These are phyloP conservation scores for Magnusiomyces suaveolens DNA, from an alignment of 1,139 yeast species.

Conservation along the genomic window DNA sequence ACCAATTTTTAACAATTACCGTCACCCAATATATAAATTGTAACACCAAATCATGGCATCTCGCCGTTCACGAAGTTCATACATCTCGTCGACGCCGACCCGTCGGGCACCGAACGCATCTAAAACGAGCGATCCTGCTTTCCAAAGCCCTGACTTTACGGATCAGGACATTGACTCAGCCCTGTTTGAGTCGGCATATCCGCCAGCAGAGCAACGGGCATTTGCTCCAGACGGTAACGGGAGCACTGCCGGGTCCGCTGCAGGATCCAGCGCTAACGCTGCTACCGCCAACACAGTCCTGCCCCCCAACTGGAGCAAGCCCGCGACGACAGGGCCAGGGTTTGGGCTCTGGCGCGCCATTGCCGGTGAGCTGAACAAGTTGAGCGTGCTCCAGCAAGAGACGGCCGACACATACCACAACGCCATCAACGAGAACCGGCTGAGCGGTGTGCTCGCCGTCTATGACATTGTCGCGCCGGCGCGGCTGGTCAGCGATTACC, in stretches of 20 bases:
- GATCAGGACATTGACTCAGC: neutral
- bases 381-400: conserved; percentile 6
- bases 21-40: no score
- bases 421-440: conserved; percentile 11
- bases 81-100: no score
- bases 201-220: neutral
- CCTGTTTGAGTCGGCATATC: neutral
- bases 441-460: conserved; percentile 14
- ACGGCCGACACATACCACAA: conserved; percentile 6
- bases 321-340: conserved; percentile 6
- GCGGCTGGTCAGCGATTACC: conserved; percentile 1
- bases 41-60: no score
- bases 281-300: conserved; percentile 7
- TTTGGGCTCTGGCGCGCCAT: conserved; percentile 15
- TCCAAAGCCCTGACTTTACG: no score
- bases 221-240: neutral
- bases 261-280: neutral
- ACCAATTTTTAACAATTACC: neutral
- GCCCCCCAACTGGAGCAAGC: no score
- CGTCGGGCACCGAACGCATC: no score
- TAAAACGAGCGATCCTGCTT: no score
- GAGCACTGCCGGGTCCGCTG: neutral
- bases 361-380: conserved; percentile 13
- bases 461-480: conserved; percentile 13
- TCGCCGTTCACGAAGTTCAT: no score